phyloP scores from a whole-genome alignment of 331 rosid genomes.

The Pyrus hybrid region DNA sequence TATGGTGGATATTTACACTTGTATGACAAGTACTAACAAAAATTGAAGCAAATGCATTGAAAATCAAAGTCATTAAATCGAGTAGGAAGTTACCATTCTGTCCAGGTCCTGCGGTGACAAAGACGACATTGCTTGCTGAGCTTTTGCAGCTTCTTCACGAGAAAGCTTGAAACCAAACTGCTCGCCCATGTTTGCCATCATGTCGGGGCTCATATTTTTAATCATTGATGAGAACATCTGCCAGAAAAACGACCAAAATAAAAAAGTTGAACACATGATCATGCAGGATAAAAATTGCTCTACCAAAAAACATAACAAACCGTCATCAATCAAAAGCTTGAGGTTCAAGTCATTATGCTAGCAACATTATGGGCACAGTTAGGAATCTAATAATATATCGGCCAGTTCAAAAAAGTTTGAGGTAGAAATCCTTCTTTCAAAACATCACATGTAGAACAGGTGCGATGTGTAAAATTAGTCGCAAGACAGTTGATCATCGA shows the following conservation, averaged over 20 bases:
- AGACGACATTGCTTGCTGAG: slow-evolving; percentile 87
- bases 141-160: slow-evolving; percentile 76
- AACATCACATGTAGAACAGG: background rate
- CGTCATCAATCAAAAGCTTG: background rate
- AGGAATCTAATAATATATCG: background rate
- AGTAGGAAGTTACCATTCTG: slow-evolving; percentile 58
- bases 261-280: background rate
- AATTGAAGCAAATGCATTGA: background rate
- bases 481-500: background rate
- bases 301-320: background rate
- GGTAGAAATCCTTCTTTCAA: background rate
- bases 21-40: background rate
- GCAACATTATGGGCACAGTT: background rate
- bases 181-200: slow-evolving; percentile 93
- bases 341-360: background rate
- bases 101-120: slow-evolving; percentile 77
- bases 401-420: background rate
- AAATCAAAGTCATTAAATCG: background rate
- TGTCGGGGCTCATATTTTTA: slow-evolving; percentile 92
- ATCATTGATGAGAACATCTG: slow-evolving; percentile 94
- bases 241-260: slow-evolving; percentile 15
- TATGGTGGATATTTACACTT: background rate
- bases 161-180: slow-evolving; percentile 90
- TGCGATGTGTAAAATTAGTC: background rate
- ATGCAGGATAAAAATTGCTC: background rate